A percentile compares a stretch with the other conserved stretches of the same genome.
These are phyloP conservation scores for Cucumis sativus DNA, from an alignment of 306 rosid species.

Conservation along the genomic window Cucumber_9930_V3 NC_026660.2:511501-512000, in stretches of 20 bases:
- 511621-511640: too few species aligned
- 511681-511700: too few species aligned
- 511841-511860: neutral
- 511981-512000: too few species aligned
- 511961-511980: neutral
- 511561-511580: too few species aligned
- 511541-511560: too few species aligned
- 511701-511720: too few species aligned
- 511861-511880: conserved; percentile 1
- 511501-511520: too few species aligned
- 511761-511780: neutral
- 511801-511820: neutral
- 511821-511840: neutral
- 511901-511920: conserved; percentile 5
- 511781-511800: neutral
- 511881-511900: conserved; percentile 3
- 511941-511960: neutral
- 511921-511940: conserved; percentile 4
- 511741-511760: neutral
- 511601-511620: too few species aligned
- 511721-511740: neutral
- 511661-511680: too few species aligned
- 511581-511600: too few species aligned
- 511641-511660: too few species aligned
- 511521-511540: too few species aligned